These are phyloP conservation scores for Chloromonas sp. DNA, from an alignment of 163 green algal species.

Conservation along the genomic window DNA sequence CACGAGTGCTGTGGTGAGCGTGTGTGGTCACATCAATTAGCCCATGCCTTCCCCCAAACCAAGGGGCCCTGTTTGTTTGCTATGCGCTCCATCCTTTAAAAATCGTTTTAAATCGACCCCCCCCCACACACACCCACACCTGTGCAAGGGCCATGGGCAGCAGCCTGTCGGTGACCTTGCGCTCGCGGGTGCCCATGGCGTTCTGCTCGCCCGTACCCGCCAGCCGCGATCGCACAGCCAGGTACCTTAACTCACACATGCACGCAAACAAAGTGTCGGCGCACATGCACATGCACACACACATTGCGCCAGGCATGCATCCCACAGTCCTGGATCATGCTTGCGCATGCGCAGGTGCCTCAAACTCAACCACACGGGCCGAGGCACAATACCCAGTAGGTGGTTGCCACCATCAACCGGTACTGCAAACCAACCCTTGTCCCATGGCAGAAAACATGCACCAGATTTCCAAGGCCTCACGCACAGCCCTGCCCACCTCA, in stretches of 20 bases:
- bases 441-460: neutral
- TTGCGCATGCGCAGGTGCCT: neutral
- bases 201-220: constrained; percentile 11
- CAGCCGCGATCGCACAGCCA: constrained; percentile 19
- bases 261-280: neutral
- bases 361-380: neutral
- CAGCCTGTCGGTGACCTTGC: neutral
- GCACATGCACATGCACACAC: neutral
- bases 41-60: no score
- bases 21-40: no score
- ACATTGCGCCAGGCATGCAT: neutral
- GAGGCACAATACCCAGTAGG: no score
- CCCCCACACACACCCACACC: neutral
- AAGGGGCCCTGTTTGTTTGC: no score
- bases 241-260: constrained; percentile 19
- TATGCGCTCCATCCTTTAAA: neutral
- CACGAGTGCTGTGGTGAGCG: neutral
- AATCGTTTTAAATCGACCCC: neutral
- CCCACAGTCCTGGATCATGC: neutral
- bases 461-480: neutral
- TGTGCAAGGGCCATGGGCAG: neutral
- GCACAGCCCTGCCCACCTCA: constrained; percentile 38
- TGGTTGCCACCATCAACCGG: no score
- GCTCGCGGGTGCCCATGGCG: constrained; percentile 2
- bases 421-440: no score